Evolutionary conservation across 1,139 yeast species (phyloP).

Genomic region (Hemisphaericaspora lyxosophila): DNA sequence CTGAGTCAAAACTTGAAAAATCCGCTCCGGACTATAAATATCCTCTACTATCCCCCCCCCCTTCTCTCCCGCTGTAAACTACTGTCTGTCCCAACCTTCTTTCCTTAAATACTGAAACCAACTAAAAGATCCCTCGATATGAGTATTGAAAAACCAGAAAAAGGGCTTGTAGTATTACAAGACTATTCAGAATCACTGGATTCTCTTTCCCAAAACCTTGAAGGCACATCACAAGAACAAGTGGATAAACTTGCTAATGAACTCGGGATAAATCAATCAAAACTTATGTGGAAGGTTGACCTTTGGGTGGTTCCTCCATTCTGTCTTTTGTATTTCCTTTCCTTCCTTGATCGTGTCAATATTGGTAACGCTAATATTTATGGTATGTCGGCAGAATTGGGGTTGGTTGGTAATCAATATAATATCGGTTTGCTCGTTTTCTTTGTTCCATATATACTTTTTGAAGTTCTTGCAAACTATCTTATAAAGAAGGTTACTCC

Average conservation of each 20-base stretch:
- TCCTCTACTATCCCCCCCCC: too few relatives aligned
- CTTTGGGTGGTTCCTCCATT: constrained; percentile 68
- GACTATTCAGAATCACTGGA: background rate
- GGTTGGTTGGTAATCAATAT: constrained; percentile 57
- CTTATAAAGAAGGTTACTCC: constrained; percentile 60
- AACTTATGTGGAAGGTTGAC: constrained; percentile 63
- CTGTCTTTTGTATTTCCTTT: constrained; percentile 63
- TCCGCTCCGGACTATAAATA: too few relatives aligned
- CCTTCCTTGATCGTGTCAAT: constrained; percentile 72
- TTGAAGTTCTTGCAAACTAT: constrained; percentile 68
- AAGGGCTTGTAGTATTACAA: background rate
- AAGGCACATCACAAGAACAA: constrained; percentile 15
- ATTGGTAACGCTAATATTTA: constrained; percentile 73
- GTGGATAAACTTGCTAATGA: constrained; percentile 31
- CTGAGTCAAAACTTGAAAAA: too few relatives aligned
- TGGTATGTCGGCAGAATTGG: constrained; percentile 55
- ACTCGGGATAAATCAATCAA: constrained; percentile 39
- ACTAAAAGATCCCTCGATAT: too few relatives aligned
- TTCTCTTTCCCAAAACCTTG: background rate
- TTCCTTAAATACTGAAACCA: too few relatives aligned
- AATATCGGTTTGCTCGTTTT: constrained; percentile 65
- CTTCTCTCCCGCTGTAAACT: too few relatives aligned
- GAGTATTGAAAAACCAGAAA: background rate
- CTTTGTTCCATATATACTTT: constrained; percentile 68
- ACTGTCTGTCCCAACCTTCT: too few relatives aligned